Evolutionary conservation across 805 yeast species (phyloP), one percentile per base, ranked within the genome.

Genomic region (Myxozyma vanderwaltii): DNA sequence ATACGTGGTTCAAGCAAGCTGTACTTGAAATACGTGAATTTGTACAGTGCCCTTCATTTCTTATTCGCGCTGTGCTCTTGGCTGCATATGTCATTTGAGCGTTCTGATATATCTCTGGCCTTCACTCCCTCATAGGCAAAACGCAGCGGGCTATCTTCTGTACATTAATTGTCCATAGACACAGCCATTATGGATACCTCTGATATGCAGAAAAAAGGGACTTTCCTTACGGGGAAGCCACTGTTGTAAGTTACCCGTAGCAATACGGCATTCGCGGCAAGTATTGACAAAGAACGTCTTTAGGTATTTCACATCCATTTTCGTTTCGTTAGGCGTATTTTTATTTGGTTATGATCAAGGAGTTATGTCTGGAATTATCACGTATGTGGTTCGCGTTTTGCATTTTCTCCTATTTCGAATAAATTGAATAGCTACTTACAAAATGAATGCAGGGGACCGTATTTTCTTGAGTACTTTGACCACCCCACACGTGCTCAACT

Each of bases 261-360:
- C 75, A 8, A 13, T n/a, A 19, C 24, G 10, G n/a, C n/a, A n/a
- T n/a, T 15, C 36, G 23, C 44, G 15, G 44, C 39, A 7, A 8
- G 4, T 13, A 44, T 13, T 19, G 33, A 29, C 51, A 7, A 6
- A 10, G 15, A 2, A 21, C 23, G 29, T 13, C 29, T 10, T 5
- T 35, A 61, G 63, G 17, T 77, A 77, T 64, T 76, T 77, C 63
- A 76, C 79, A 23, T 70, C 76, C 26, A 69, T 76, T 29, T 77
- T 77, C 61, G 80, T 77, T 39, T 75, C 79, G 19, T 69, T 77
- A 10, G 80, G 80, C 31, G 80, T 86, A 35, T 85, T 88, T 54
- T 76, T 88, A 24, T 88, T 88, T 67, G 94, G 94, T 2, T 88
- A 86, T 71, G 91, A 86, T 70, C 91, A 91, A 74, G 97, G 97